A percentile compares a stretch with the other conserved stretches of the same genome.
These are phyloP conservation scores for Tylopilus vinaceipallidus DNA, from an alignment of 768 basidiomycete genomes.

Conservation along the genomic window DNA sequence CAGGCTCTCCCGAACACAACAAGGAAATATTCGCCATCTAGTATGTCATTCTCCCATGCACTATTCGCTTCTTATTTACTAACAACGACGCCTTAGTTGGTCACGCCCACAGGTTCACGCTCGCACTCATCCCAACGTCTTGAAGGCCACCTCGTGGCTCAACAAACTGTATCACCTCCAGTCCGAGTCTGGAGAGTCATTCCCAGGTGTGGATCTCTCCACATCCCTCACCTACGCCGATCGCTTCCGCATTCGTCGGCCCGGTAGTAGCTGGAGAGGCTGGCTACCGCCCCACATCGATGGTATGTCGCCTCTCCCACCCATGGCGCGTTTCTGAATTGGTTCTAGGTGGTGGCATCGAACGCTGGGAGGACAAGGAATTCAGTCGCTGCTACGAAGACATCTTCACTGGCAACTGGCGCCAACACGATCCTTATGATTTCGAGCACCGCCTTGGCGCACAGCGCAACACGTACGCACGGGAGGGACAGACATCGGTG, in stretches of 20 bases:
- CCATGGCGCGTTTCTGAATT: neutral
- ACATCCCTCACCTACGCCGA: too few relatives aligned
- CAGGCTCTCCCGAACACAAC: slow-evolving; percentile 53
- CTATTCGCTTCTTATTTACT: neutral
- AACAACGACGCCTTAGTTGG: slow-evolving; percentile 37
- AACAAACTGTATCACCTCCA: slow-evolving; percentile 61
- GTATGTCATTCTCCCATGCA: slow-evolving; percentile 35
- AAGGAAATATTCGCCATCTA: slow-evolving; percentile 76
- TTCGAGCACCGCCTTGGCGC: slow-evolving; percentile 59
- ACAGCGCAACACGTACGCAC: slow-evolving; percentile 55
- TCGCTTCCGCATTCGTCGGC: slow-evolving; percentile 72
- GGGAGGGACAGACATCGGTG: slow-evolving; percentile 49
- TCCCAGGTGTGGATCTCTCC: slow-evolving; percentile 57
- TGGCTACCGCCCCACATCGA: too few relatives aligned
- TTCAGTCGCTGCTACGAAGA: slow-evolving; percentile 59
- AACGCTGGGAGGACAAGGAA: slow-evolving; percentile 66
- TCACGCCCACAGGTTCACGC: slow-evolving; percentile 59
- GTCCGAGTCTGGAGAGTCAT: slow-evolving; percentile 30
- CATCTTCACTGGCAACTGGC: slow-evolving; percentile 64
- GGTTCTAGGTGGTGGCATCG: slow-evolving; percentile 62
- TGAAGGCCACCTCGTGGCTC: too few relatives aligned
- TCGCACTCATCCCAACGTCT: slow-evolving; percentile 62
- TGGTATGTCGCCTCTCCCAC: slow-evolving; percentile 35
- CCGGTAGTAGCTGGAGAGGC: slow-evolving; percentile 54
- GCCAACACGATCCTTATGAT: slow-evolving; percentile 63